These are phyloP conservation scores for Micromonas commoda DNA, from an alignment of 139 green algal genomes.

Conservation along the genomic window DNA sequence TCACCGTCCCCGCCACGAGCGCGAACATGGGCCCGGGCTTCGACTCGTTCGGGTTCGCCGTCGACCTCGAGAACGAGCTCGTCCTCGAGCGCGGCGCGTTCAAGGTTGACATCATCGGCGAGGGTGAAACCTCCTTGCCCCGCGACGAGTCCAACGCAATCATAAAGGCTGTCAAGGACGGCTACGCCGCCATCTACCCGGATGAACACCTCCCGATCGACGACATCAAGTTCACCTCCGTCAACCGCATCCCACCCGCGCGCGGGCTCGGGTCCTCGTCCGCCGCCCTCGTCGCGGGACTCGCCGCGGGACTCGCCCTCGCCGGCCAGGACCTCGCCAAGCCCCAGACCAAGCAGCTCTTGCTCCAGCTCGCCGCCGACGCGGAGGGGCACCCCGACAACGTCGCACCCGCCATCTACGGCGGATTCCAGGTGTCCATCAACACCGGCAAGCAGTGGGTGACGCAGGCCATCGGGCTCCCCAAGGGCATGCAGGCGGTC, in stretches of 20 bases:
- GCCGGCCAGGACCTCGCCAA: slow-evolving; percentile 6
- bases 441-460: slow-evolving; percentile 23
- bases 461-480: not conserved
- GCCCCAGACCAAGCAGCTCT: not conserved
- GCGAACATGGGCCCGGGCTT: slow-evolving; percentile 32
- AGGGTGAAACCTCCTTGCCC: slow-evolving; percentile 16
- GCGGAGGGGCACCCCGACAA: slow-evolving; percentile 29
- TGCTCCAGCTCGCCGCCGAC: slow-evolving; percentile 18
- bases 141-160: slow-evolving; percentile 24
- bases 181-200: not conserved
- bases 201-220: slow-evolving; percentile 5
- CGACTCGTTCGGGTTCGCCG: slow-evolving; percentile 29
- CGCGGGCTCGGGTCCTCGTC: slow-evolving; percentile 11
- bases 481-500: not conserved
- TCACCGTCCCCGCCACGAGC: slow-evolving; percentile 27
- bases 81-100: not conserved
- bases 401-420: slow-evolving; percentile 30
- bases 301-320: slow-evolving; percentile 14
- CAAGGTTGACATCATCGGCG: slow-evolving; percentile 7
- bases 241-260: slow-evolving; percentile 30
- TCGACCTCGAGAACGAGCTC: slow-evolving; percentile 25
- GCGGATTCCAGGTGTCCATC: slow-evolving; percentile 26
- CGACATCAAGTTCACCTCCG: slow-evolving; percentile 19
- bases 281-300: slow-evolving; percentile 19
- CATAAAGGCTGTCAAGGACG: slow-evolving; percentile 12